A percentile compares a stretch with the other conserved stretches of the same genome.
These are phyloP conservation scores for Plenodomus biglobosus DNA, from an alignment of 2,329 filamentous ascomycete species.

Conservation along the genomic window DNA sequence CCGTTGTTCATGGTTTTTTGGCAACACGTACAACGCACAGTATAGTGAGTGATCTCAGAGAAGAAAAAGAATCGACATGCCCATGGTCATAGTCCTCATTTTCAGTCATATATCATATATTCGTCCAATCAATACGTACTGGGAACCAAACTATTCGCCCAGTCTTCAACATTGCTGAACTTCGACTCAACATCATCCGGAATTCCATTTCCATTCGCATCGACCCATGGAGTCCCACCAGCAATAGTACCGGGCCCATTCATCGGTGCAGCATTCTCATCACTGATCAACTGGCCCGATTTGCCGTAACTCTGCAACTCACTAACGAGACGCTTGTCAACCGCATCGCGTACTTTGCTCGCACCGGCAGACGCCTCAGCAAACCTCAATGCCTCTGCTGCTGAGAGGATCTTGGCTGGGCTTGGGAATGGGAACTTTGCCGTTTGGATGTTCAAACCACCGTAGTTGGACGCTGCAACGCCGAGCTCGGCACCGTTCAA, in stretches of 20 bases:
- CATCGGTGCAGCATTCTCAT: conserved; percentile 49
- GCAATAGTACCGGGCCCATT: conserved; percentile 46
- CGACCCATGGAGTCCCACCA: conserved; percentile 44
- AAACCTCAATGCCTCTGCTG: conserved; percentile 46
- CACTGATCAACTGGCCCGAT: conserved; percentile 49
- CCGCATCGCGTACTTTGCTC: conserved; percentile 49
- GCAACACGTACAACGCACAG: no score
- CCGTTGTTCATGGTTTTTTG: no score
- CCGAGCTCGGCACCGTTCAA: conserved; percentile 54
- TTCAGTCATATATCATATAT: no score
- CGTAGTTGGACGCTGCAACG: conserved; percentile 50
- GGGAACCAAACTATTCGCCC: conserved; percentile 53
- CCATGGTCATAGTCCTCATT: no score
- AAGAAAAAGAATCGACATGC: no score
- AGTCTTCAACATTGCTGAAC: conserved; percentile 53
- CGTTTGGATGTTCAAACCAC: conserved; percentile 49
- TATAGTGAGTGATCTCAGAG: no score
- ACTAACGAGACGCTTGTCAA: conserved; percentile 49
- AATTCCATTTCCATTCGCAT: conserved; percentile 55
- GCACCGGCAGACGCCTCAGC: conserved; percentile 49
- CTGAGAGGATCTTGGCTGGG: conserved; percentile 45
- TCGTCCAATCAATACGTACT: conserved; percentile 24
- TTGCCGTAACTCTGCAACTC: conserved; percentile 53
- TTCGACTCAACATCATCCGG: conserved; percentile 53
- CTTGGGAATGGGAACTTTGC: conserved; percentile 49